Evolutionary conservation across 257 asterid genomes (phyloP).

Genomic region (Nyctanthes arbortristis): DNA sequence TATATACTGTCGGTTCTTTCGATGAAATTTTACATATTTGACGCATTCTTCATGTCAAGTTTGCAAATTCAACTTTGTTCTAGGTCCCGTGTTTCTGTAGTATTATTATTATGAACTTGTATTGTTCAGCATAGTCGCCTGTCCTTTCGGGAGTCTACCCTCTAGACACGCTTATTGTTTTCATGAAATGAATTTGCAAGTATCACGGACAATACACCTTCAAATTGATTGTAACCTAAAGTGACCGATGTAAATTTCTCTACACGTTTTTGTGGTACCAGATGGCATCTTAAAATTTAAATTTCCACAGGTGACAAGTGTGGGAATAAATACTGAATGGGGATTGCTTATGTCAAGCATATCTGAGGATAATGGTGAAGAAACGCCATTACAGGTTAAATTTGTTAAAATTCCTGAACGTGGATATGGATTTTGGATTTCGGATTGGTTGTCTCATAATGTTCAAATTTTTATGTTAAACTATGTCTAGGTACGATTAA

Average conservation of each 20-base stretch:
- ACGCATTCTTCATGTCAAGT: neutral
- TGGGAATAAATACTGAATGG: slow-evolving; percentile 97
- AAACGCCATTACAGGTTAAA: slow-evolving; percentile 91
- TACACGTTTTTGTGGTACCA: too few relatives aligned
- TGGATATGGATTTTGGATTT: neutral
- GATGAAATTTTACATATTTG: neutral
- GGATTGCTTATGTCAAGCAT: slow-evolving; percentile 98
- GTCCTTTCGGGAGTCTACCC: neutral
- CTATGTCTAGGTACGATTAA: slow-evolving; percentile 71
- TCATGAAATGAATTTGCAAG: too few relatives aligned
- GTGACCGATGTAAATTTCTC: too few relatives aligned
- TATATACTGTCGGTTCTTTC: neutral
- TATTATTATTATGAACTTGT: too few relatives aligned
- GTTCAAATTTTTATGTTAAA: slow-evolving; percentile 12
- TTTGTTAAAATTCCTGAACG: slow-evolving; percentile 17
- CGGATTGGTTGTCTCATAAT: slow-evolving; percentile 22
- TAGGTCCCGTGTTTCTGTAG: too few relatives aligned
- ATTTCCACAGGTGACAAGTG: slow-evolving; percentile 71
- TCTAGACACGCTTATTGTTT: neutral
- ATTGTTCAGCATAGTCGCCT: neutral
- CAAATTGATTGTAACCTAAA: too few relatives aligned
- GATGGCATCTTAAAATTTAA: too few relatives aligned
- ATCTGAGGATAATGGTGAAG: slow-evolving; percentile 98
- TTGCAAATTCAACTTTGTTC: neutral
- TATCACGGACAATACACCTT: too few relatives aligned